A percentile compares a stretch with the other conserved stretches of the same genome.
phyloP scores from a whole-genome alignment of 2,329 filamentous ascomycete species.

The Arthroderma uncinatum region DNA sequence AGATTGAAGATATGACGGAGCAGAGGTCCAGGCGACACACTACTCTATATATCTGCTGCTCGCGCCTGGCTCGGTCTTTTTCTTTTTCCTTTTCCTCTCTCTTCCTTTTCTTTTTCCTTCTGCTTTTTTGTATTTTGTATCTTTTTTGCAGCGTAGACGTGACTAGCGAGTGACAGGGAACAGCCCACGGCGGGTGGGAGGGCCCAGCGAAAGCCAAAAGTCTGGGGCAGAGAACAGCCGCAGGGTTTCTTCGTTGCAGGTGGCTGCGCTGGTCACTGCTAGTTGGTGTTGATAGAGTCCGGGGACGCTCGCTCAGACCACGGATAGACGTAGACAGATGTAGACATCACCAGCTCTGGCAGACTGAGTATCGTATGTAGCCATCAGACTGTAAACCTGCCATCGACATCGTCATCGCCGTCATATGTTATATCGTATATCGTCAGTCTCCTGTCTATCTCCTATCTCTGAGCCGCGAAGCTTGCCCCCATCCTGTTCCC shows the following conservation, averaged over 20 bases:
- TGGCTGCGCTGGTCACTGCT: too few relatives aligned
- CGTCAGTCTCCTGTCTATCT: too few relatives aligned
- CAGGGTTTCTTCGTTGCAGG: background rate
- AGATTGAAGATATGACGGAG: background rate
- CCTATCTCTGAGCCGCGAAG: too few relatives aligned
- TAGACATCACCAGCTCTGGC: too few relatives aligned
- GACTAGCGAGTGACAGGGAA: constrained; percentile 3
- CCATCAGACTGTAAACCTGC: too few relatives aligned
- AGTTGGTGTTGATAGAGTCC: constrained; percentile 1
- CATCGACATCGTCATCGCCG: too few relatives aligned
- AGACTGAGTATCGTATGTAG: too few relatives aligned
- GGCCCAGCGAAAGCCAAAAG: background rate
- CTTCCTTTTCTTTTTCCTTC: background rate
- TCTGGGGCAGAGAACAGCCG: constrained; percentile 2
- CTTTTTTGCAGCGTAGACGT: background rate
- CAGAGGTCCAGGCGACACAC: background rate
- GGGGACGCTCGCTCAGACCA: too few relatives aligned
- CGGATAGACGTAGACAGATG: too few relatives aligned
- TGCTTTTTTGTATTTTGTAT: background rate
- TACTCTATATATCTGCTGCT: constrained; percentile 2
- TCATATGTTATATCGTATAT: too few relatives aligned
- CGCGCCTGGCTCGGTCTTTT: constrained; percentile 1
- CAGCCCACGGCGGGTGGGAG: background rate
- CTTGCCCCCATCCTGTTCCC: too few relatives aligned
- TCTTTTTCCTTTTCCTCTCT: background rate